A percentile compares a stretch with the other conserved stretches of the same genome.
These are phyloP conservation scores for Aspergillus coremiiformis DNA, from an alignment of 495 filamentous ascomycete genomes.

Conservation along the genomic window DNA sequence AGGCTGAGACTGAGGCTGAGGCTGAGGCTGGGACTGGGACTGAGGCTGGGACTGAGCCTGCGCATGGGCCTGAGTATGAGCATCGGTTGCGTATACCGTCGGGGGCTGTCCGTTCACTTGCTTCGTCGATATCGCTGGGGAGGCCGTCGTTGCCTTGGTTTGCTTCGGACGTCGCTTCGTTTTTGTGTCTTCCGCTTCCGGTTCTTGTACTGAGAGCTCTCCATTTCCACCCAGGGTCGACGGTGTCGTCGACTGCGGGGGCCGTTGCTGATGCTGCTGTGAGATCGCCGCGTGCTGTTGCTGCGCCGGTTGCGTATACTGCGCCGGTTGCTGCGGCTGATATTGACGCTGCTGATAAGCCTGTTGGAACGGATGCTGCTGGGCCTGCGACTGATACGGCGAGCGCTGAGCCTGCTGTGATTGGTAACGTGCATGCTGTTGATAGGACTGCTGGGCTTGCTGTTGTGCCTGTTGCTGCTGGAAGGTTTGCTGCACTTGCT, in stretches of 20 bases:
- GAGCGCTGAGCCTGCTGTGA: conserved; percentile 17
- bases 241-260: conserved; percentile 17
- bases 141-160: neutral
- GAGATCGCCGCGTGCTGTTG: neutral
- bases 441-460: neutral
- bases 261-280: conserved; percentile 7
- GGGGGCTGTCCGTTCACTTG: conserved; percentile 9
- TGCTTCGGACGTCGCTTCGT: neutral
- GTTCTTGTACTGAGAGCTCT: conserved; percentile 4
- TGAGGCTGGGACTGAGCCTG: neutral
- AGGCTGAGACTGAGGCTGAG: neutral
- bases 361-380: neutral
- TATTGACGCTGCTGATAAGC: neutral
- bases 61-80: neutral
- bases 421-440: conserved; percentile 3
- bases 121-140: neutral
- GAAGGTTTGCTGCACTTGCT: conserved; percentile 16
- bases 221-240: conserved; percentile 11
- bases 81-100: conserved; percentile 5
- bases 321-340: conserved; percentile 5
- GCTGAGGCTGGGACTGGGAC: neutral
- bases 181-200: neutral
- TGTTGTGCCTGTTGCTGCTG: conserved; percentile 13
- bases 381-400: conserved; percentile 7
- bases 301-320: conserved; percentile 8